phyloP scores from a whole-genome alignment of 495 filamentous ascomycete species.

The Clohesyomyces aquaticus region DNA sequence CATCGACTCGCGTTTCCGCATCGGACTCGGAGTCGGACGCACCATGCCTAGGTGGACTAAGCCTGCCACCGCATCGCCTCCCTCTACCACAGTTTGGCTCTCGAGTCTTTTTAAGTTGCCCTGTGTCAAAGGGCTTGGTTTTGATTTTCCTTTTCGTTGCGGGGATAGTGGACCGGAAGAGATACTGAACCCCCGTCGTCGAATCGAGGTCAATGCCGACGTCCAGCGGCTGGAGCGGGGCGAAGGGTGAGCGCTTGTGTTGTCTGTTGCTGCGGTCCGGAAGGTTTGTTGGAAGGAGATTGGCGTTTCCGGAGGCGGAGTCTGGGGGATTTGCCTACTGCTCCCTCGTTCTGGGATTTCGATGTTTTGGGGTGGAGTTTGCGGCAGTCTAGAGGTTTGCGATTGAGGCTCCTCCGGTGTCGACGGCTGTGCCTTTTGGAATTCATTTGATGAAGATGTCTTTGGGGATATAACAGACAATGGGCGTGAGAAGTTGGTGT shows the following conservation, averaged over 20 bases:
- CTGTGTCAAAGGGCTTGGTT: not conserved
- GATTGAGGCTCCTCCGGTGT: not conserved
- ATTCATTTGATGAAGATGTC: not conserved
- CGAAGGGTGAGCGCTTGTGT: not conserved
- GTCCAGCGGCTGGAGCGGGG: not conserved
- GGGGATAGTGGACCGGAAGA: not conserved
- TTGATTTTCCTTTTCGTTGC: not conserved
- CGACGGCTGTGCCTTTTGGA: not conserved
- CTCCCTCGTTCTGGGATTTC: too few relatives aligned
- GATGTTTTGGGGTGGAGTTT: too few relatives aligned
- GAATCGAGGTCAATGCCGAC: not conserved
- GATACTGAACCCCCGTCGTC: not conserved
- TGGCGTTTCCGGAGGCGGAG: not conserved
- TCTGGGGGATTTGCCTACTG: not conserved
- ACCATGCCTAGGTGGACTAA: too few relatives aligned
- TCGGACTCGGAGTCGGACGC: too few relatives aligned
- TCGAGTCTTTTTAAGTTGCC: not conserved
- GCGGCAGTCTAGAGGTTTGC: too few relatives aligned
- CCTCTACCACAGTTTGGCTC: not conserved
- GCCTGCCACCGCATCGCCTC: too few relatives aligned
- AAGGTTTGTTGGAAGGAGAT: not conserved
- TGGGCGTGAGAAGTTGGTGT: not conserved
- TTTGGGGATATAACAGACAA: not conserved
- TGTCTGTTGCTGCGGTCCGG: not conserved
- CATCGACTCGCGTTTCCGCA: not conserved